Evolutionary conservation across 2,329 filamentous ascomycete species (phyloP).

Genomic region (Rutstroemia sydowiana): DNA sequence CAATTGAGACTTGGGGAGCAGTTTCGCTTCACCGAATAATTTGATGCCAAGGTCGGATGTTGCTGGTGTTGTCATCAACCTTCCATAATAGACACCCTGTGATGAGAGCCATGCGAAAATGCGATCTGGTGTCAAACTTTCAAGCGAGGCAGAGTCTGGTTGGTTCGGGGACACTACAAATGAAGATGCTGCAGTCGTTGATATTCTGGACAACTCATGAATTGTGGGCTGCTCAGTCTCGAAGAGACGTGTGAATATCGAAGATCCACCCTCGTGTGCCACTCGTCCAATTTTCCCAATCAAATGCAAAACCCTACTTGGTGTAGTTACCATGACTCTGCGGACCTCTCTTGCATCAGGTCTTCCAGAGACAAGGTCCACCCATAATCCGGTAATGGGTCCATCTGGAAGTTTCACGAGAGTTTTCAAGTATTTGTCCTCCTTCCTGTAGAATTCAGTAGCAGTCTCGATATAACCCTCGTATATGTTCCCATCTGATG

Average conservation of each 20-base stretch:
- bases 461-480: slow-evolving; percentile 92
- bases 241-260: slow-evolving; percentile 81
- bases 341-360: slow-evolving; percentile 56
- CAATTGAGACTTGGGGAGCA: slow-evolving; percentile 68
- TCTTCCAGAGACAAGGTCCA: slow-evolving; percentile 57
- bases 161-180: slow-evolving; percentile 72
- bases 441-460: slow-evolving; percentile 88
- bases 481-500: slow-evolving; percentile 90
- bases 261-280: slow-evolving; percentile 70
- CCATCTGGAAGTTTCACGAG: slow-evolving; percentile 79
- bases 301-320: slow-evolving; percentile 71
- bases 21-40: slow-evolving; percentile 71
- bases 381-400: slow-evolving; percentile 78
- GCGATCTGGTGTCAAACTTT: slow-evolving; percentile 56
- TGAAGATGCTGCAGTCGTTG: slow-evolving; percentile 52
- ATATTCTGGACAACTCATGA: slow-evolving; percentile 61
- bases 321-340: slow-evolving; percentile 73
- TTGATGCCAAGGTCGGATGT: slow-evolving; percentile 61
- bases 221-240: slow-evolving; percentile 75
- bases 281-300: slow-evolving; percentile 67
- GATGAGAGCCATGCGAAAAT: slow-evolving; percentile 87
- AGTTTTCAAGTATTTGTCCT: slow-evolving; percentile 84
- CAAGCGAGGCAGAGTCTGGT: slow-evolving; percentile 45
- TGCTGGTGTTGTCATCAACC: slow-evolving; percentile 55
- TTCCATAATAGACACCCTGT: slow-evolving; percentile 84